These are phyloP conservation scores for Dentiscutata heterogama DNA, from an alignment of 371 early-diverging fungal genomes.

Conservation along the genomic window DNA sequence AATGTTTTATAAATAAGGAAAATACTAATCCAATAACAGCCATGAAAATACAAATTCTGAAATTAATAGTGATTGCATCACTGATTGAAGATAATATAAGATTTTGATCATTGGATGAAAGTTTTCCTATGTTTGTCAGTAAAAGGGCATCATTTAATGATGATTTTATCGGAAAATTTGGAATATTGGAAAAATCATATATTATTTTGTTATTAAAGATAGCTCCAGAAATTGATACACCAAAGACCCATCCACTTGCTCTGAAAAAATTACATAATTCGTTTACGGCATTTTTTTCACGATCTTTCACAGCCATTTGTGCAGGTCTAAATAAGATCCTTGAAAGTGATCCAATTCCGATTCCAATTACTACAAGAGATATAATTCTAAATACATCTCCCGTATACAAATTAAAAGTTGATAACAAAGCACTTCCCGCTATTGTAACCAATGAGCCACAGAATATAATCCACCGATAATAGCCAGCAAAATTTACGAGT, in stretches of 20 bases:
- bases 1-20: constrained; percentile 33
- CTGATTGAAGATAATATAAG: not conserved
- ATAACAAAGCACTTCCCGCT: constrained; percentile 59
- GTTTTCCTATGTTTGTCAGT: not conserved
- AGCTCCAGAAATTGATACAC: constrained; percentile 33
- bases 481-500: constrained; percentile 50
- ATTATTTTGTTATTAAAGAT: constrained; percentile 31
- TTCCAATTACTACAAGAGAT: constrained; percentile 70
- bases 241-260: constrained; percentile 16
- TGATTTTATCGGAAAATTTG: not conserved
- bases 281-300: not conserved
- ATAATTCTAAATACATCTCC: constrained; percentile 60
- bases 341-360: constrained; percentile 62
- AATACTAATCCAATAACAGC: constrained; percentile 24
- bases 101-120: not conserved
- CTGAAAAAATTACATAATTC: constrained; percentile 39
- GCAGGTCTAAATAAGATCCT: not conserved
- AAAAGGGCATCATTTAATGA: constrained; percentile 2
- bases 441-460: constrained; percentile 58
- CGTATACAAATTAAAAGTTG: constrained; percentile 59
- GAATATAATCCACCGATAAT: constrained; percentile 55
- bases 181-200: not conserved
- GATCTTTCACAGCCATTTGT: not conserved
- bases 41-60: constrained; percentile 23
- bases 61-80: constrained; percentile 12